A percentile compares a stretch with the other conserved stretches of the same genome.
Evolutionary conservation across 108 stramenopile genomes (phyloP).

Genomic region (Skeletonema potamos): DNA sequence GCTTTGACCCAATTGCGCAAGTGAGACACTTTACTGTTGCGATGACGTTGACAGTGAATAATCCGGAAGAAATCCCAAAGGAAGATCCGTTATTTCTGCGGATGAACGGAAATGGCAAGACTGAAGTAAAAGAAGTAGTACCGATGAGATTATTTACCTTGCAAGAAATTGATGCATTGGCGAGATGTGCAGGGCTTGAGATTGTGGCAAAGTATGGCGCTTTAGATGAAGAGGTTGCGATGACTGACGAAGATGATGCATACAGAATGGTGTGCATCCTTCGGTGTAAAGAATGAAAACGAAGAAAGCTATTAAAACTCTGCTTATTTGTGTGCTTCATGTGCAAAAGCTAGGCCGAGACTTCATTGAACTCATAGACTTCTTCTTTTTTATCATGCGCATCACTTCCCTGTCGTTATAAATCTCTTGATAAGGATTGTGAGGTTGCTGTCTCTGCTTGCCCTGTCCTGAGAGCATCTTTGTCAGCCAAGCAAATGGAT

Average conservation of each 20-base stretch:
- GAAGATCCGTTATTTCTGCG: slow-evolving; percentile 13
- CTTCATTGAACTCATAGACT: background rate
- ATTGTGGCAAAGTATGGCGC: slow-evolving; percentile 76
- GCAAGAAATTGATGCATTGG: slow-evolving; percentile 80
- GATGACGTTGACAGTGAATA: slow-evolving; percentile 54
- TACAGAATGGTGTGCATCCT: slow-evolving; percentile 83
- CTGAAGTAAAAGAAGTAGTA: slow-evolving; percentile 66
- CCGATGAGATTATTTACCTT: slow-evolving; percentile 81
- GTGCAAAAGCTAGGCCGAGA: slow-evolving; percentile 21
- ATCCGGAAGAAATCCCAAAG: slow-evolving; percentile 32
- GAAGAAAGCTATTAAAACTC: no score
- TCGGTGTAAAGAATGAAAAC: background rate
- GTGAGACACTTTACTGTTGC: slow-evolving; percentile 73
- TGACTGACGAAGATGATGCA: slow-evolving; percentile 72
- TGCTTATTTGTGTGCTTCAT: background rate
- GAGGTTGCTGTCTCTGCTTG: slow-evolving; percentile 5
- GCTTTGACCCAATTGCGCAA: slow-evolving; percentile 79
- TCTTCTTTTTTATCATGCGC: slow-evolving; percentile 20
- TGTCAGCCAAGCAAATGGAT: background rate
- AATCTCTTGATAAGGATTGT: slow-evolving; percentile 12
- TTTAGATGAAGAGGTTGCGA: slow-evolving; percentile 62
- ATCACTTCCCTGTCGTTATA: background rate
- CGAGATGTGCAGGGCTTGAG: slow-evolving; percentile 61
- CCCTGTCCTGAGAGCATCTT: background rate
- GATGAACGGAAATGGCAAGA: slow-evolving; percentile 19